Evolutionary conservation across 2,329 filamentous ascomycete genomes (phyloP).

Genomic region (Chrysoporthe deuterocubensis): DNA sequence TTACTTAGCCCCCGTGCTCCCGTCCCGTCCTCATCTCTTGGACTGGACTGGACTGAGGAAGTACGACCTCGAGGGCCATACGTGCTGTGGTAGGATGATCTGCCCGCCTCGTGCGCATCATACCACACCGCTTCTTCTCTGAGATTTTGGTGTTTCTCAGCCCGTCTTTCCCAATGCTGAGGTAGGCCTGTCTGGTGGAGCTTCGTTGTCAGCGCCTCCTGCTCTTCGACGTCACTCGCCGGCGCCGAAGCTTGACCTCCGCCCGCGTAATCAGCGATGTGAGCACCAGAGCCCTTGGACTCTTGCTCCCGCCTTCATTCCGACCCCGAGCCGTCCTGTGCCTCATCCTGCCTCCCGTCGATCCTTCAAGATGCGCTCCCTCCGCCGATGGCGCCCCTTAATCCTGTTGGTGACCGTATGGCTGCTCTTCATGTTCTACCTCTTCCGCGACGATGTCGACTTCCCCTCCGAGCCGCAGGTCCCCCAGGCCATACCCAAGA

Average conservation of each 20-base stretch:
- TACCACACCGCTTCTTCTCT: not conserved
- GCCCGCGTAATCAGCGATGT: slow-evolving; percentile 10
- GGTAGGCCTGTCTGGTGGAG: not conserved
- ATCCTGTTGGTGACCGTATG: slow-evolving; percentile 24
- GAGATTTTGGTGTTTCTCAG: not conserved
- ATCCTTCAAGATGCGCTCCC: slow-evolving; percentile 19
- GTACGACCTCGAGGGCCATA: not conserved
- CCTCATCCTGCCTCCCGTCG: not conserved
- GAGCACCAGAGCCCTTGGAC: not conserved
- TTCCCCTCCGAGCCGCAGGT: slow-evolving; percentile 26
- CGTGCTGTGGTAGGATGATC: not conserved
- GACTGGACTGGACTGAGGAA: not conserved
- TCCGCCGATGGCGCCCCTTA: slow-evolving; percentile 28
- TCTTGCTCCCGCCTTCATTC: not conserved
- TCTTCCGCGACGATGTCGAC: slow-evolving; percentile 18
- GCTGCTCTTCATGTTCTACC: slow-evolving; percentile 27
- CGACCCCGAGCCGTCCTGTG: not conserved
- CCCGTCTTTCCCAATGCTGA: not conserved
- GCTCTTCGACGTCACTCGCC: not conserved
- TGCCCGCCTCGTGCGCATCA: too few species aligned
- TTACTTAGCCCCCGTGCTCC: not conserved
- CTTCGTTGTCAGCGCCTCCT: not conserved
- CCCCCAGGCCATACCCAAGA: slow-evolving; percentile 22
- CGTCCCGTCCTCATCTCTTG: not conserved
- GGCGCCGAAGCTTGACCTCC: not conserved